Evolutionary conservation across 768 basidiomycete genomes (phyloP).

Genomic region (Serendipita sp.): DNA sequence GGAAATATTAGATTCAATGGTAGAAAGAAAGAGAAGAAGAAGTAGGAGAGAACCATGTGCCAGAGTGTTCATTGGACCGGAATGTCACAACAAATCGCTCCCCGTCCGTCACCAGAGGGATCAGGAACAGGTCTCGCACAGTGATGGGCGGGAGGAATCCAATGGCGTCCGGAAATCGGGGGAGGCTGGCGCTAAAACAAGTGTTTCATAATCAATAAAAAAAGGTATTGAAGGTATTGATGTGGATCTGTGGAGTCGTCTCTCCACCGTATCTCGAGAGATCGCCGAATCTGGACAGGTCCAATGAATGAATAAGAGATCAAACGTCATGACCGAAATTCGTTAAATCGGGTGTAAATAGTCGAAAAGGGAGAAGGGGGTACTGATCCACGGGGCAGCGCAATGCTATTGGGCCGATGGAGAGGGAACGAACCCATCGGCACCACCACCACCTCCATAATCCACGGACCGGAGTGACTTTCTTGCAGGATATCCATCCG

Average conservation of each 20-base stretch:
- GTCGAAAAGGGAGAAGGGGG: background rate
- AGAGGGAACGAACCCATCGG: background rate
- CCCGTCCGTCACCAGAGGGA: background rate
- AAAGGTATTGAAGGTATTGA: background rate
- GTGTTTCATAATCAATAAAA: background rate
- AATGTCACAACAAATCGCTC: background rate
- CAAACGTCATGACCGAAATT: background rate
- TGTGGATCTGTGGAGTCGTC: background rate
- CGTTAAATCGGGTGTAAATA: background rate
- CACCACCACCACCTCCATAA: background rate
- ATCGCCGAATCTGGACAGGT: background rate
- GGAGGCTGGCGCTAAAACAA: background rate
- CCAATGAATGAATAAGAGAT: background rate
- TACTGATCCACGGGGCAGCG: background rate
- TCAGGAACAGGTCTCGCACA: background rate
- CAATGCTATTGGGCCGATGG: background rate
- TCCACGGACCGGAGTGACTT: background rate
- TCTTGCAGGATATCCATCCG: background rate
- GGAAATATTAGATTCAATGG: no score
- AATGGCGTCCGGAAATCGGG: background rate
- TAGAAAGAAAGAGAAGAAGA: no score
- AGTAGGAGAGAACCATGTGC: background rate
- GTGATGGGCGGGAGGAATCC: background rate
- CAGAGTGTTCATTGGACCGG: background rate
- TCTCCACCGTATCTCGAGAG: background rate